A percentile compares a stretch with the other conserved stretches of the same genome.
Evolutionary conservation across 2,329 filamentous ascomycete genomes (phyloP).

Genomic region (Fusarium nisikadoi): DNA sequence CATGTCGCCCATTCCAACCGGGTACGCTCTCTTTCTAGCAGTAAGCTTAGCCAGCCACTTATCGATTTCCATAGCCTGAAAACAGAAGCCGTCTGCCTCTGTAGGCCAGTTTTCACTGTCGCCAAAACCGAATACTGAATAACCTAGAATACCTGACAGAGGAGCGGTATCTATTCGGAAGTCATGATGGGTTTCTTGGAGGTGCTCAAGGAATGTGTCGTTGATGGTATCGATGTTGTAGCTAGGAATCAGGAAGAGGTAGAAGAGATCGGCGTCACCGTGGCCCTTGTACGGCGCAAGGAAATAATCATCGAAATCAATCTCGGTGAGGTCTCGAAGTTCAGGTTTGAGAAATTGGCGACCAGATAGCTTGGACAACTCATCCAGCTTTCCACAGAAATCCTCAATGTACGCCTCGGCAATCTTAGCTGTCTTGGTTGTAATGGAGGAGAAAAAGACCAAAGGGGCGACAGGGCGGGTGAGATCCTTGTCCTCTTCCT

Average conservation of each 20-base stretch:
- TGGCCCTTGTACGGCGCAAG: slow-evolving; percentile 75
- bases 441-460: slow-evolving; percentile 91
- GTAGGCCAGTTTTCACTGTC: slow-evolving; percentile 93
- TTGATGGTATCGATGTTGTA: slow-evolving; percentile 97
- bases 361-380: slow-evolving; percentile 54
- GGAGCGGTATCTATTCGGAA: slow-evolving; percentile 95
- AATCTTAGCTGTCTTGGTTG: slow-evolving; percentile 81
- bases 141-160: slow-evolving; percentile 79
- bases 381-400: slow-evolving; percentile 63
- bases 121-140: slow-evolving; percentile 93
- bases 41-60: slow-evolving; percentile 98
- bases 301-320: slow-evolving; percentile 95
- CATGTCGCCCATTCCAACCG: slow-evolving; percentile 87
- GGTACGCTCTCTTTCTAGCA: slow-evolving; percentile 84
- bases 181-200: slow-evolving; percentile 94
- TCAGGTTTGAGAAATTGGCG: slow-evolving; percentile 66
- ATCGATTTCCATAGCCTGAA: slow-evolving; percentile 89
- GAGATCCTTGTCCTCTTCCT: slow-evolving; percentile 45
- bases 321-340: slow-evolving; percentile 81
- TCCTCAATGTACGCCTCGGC: slow-evolving; percentile 71
- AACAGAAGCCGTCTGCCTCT: slow-evolving; percentile 90
- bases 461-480: slow-evolving; percentile 72
- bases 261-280: slow-evolving; percentile 74
- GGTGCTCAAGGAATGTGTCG: slow-evolving; percentile 85
- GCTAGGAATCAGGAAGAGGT: slow-evolving; percentile 85